phyloP scores from a whole-genome alignment of 306 rosid genomes.

The Begonia fuchsioides region DNA sequence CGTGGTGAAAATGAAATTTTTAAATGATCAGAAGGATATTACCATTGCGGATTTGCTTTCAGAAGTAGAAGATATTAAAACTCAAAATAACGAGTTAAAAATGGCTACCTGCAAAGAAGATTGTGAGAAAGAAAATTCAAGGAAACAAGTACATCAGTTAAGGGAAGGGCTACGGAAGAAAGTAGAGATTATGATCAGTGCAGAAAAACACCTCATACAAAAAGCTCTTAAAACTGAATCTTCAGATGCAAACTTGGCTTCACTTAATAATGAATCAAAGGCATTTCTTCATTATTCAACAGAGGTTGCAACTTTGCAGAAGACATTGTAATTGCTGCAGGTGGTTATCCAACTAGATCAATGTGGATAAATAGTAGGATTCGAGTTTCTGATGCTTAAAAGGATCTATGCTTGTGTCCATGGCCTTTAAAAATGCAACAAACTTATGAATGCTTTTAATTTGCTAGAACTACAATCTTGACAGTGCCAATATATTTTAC shows the following conservation, averaged over 20 bases:
- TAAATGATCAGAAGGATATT: constrained; percentile 24
- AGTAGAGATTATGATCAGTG: constrained; percentile 24
- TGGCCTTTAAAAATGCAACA: too few relatives aligned
- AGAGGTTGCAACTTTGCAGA: constrained; percentile 17
- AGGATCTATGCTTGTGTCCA: too few relatives aligned
- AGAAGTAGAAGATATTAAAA: constrained; percentile 38
- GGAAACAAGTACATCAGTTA: constrained; percentile 41
- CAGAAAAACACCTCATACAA: constrained; percentile 41
- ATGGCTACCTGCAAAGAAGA: constrained; percentile 34
- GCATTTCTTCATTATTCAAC: constrained; percentile 8
- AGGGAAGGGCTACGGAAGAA: constrained; percentile 50
- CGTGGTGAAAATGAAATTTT: constrained; percentile 8
- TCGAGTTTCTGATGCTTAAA: too few relatives aligned
- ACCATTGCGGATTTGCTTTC: constrained; percentile 25
- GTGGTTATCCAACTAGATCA: constrained; percentile 17
- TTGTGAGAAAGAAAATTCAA: constrained; percentile 41
- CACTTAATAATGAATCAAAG: constrained; percentile 18
- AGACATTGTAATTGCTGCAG: constrained; percentile 28
- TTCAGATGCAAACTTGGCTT: constrained; percentile 11
- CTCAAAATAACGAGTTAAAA: constrained; percentile 32
- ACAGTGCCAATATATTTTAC: neutral
- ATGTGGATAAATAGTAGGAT: too few relatives aligned
- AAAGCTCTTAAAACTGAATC: constrained; percentile 26
- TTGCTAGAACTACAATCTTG: too few relatives aligned
- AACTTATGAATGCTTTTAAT: too few relatives aligned